Percentiles rank a stretch among this genome's conserved stretches.
Evolutionary conservation across 73 alveolate genomes (phyloP).

Genomic region (Paramecium sonneborni): DNA sequence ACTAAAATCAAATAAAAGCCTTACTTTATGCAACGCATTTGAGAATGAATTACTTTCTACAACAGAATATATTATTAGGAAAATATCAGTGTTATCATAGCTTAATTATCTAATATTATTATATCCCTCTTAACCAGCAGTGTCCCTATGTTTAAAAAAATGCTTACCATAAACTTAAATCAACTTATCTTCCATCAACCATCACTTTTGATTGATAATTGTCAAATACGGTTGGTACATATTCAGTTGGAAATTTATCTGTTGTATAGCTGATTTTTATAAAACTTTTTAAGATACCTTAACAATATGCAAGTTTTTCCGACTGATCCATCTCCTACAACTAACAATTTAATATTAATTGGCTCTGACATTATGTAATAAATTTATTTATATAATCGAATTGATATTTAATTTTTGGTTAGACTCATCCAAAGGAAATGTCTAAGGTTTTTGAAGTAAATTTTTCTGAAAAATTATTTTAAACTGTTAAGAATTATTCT

Average conservation of each 20-base stretch:
- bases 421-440: constrained; percentile 26
- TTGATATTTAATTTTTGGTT: neutral
- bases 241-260: constrained; percentile 77
- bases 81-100: constrained; percentile 80
- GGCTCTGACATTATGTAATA: too few relatives aligned
- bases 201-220: constrained; percentile 70
- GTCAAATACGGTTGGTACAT: too few relatives aligned
- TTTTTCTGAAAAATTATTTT: neutral
- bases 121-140: constrained; percentile 89
- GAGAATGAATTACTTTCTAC: too few relatives aligned
- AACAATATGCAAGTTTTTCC: constrained; percentile 80
- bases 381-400: neutral
- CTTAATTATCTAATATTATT: constrained; percentile 75
- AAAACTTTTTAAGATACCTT: constrained; percentile 19
- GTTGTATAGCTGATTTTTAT: constrained; percentile 46
- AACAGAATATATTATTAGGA: too few relatives aligned
- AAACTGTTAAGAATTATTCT: neutral
- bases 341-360: constrained; percentile 63
- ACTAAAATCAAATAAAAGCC: neutral
- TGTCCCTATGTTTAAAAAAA: constrained; percentile 64
- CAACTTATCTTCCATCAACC: constrained; percentile 67
- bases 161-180: constrained; percentile 72
- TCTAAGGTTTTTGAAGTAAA: constrained; percentile 37
- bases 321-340: constrained; percentile 85
- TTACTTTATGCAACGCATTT: constrained; percentile 74